phyloP scores from a whole-genome alignment of 768 basidiomycete genomes.

The Kwoniella shandongensis region DNA sequence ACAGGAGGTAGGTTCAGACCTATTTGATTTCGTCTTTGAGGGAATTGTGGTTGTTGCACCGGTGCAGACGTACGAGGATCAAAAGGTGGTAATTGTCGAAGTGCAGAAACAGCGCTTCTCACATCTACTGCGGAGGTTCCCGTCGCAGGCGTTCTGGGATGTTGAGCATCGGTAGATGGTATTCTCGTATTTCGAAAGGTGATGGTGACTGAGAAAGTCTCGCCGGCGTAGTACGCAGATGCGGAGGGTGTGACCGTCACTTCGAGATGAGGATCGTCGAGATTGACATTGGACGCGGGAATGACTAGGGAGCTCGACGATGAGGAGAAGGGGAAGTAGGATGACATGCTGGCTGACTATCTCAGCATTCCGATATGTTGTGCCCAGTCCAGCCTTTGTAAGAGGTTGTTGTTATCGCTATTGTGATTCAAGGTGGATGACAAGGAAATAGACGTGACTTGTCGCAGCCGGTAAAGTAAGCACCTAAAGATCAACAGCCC shows the following conservation, averaged over 20 bases:
- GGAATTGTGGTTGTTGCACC: slow-evolving; percentile 1
- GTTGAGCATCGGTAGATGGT: slow-evolving; percentile 9
- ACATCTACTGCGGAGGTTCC: slow-evolving; percentile 15
- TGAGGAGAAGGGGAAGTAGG: slow-evolving; percentile 34
- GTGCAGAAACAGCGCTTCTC: slow-evolving; percentile 8
- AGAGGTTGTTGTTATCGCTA: neutral
- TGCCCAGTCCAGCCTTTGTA: too few species aligned
- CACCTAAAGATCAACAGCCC: neutral
- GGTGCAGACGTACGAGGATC: neutral
- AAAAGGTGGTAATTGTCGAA: slow-evolving; percentile 10
- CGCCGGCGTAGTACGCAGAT: slow-evolving; percentile 90
- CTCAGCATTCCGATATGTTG: neutral
- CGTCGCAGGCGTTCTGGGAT: slow-evolving; percentile 8
- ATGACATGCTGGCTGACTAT: slow-evolving; percentile 26
- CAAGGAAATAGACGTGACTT: too few species aligned
- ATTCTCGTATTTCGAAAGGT: slow-evolving; percentile 77
- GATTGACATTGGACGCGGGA: slow-evolving; percentile 3
- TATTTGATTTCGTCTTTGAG: slow-evolving; percentile 27
- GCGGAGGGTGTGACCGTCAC: slow-evolving; percentile 64
- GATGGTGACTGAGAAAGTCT: slow-evolving; percentile 77
- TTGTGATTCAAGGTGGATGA: too few species aligned
- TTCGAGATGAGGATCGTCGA: slow-evolving; percentile 47
- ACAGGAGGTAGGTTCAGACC: slow-evolving; percentile 19
- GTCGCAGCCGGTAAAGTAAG: too few species aligned
- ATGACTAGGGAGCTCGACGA: slow-evolving; percentile 13